Base-by-base conservation (phyloP, 1,139 yeast species). In the Candida albicans region DNA sequence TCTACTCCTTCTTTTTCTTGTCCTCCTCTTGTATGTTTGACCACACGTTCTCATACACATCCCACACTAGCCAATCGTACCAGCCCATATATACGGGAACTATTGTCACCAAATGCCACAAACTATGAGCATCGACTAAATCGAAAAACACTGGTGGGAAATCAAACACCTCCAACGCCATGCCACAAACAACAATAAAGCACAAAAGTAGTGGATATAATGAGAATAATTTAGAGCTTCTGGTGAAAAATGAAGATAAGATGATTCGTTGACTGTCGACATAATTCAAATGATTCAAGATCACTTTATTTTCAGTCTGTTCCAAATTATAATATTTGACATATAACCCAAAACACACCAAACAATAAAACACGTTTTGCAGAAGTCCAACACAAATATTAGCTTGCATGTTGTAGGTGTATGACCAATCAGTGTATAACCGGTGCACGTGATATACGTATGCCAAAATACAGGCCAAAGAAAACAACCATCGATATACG, bases 391-490 rank as follows among this genome's bases (percentile, higher is more conserved):
- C 77, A 1, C 77, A 63, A 2, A 93, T 83, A 56, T 95, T 93
- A 27, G 95, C 96, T 54, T 81, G 77, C 98, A 93, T 93, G 67
- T 93, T 93, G 64, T 93, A 93, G 1, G 95, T 83, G 64, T 93
- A 93, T 50, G 90, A 86, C 91, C 97, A 93, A 54, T 84, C 85
- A 11, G 79, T 62, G 33, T 84, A 74, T 38, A 93, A 70, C 49
- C 93, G 75, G 39, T 77, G 62, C 8, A 93, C 72, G 62, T 93
- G 99, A 12, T 73, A 67, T 1, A 69, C 33, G 52, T 87, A 89
- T 31, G 81, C 70, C 0, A 67, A 45, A 0, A 71, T 44, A 48
- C 91, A 82, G 0, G 66, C 39, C 0, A 59, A 38, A 0, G 79
- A 68, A 42, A 82, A 70, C 1, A 62, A 24, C 32, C 47, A 48